phyloP scores from a whole-genome alignment of 129 eudicot genomes.

The Rutidosis leptorrhynchoides region DNA sequence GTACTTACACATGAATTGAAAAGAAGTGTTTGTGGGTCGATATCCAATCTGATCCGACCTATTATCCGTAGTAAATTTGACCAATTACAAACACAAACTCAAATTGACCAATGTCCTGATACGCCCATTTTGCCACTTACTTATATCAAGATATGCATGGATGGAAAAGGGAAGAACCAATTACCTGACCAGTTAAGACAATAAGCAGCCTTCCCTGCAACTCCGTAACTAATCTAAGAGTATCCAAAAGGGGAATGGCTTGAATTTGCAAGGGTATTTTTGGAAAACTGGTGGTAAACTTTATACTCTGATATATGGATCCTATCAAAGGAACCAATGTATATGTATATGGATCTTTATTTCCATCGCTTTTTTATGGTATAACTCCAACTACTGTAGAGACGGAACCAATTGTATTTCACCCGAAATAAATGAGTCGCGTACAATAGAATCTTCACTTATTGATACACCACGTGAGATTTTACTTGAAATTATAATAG shows the following conservation, averaged over 20 bases:
- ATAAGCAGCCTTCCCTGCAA: conserved; percentile 82
- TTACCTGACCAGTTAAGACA: conserved; percentile 96
- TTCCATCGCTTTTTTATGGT: conserved; percentile 39
- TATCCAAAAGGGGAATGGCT: conserved; percentile 72
- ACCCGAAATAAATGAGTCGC: conserved; percentile 72
- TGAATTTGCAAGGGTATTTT: conserved; percentile 95
- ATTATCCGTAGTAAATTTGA: background rate
- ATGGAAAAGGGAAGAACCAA: conserved; percentile 2
- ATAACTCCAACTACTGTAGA: conserved; percentile 81
- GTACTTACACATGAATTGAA: background rate
- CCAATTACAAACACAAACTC: background rate
- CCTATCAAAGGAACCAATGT: conserved; percentile 68
- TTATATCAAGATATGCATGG: background rate
- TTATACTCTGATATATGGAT: conserved; percentile 75
- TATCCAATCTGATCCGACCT: background rate
- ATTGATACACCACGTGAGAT: conserved; percentile 77
- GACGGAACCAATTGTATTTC: conserved; percentile 87
- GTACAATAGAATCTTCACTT: conserved; percentile 87
- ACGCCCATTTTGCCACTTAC: background rate
- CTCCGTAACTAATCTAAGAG: conserved; percentile 57
- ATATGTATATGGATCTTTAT: conserved; percentile 25
- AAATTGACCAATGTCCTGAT: background rate
- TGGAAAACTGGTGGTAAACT: conserved; percentile 76
- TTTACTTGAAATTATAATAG: conserved; percentile 78
- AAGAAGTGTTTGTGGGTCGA: background rate